Percentiles rank a stretch among this genome's conserved stretches.
These are phyloP conservation scores for Brachypodium distachyon DNA, from an alignment of 202 grass and related monocot genomes.

Conservation along the genomic window DNA sequence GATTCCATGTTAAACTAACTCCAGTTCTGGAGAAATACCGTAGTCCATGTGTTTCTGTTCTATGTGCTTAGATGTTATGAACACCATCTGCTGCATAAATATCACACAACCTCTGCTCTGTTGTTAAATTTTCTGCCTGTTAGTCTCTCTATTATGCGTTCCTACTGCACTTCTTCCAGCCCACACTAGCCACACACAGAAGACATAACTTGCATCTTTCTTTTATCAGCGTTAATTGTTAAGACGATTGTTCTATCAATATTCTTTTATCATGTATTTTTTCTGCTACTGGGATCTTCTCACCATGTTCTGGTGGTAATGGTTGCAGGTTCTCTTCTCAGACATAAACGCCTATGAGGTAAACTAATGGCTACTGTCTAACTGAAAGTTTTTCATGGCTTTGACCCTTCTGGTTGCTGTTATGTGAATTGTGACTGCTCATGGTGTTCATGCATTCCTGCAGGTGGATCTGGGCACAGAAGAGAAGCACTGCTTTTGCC, in stretches of 20 bases:
- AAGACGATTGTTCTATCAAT: neutral
- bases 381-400: neutral
- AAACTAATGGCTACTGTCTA: neutral
- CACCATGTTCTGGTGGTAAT: conserved; percentile 9
- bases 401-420: neutral
- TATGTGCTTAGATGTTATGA: neutral
- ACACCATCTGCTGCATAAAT: neutral
- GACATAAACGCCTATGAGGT: conserved; percentile 96
- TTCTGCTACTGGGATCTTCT: neutral
- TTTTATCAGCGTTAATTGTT: neutral
- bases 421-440: neutral
- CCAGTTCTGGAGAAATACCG: neutral
- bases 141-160: neutral
- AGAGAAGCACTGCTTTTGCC: conserved; percentile 73
- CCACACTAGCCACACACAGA: neutral
- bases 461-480: conserved; percentile 87
- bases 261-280: neutral
- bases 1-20: neutral
- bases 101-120: neutral
- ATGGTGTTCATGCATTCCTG: conserved; percentile 4
- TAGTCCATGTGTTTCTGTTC: neutral
- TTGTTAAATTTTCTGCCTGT: neutral
- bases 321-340: conserved; percentile 84
- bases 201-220: neutral
- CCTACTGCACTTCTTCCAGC: neutral